Conservation (phyloP, 176 grass and related monocot genomes). For the Stipa capillata region DNA sequence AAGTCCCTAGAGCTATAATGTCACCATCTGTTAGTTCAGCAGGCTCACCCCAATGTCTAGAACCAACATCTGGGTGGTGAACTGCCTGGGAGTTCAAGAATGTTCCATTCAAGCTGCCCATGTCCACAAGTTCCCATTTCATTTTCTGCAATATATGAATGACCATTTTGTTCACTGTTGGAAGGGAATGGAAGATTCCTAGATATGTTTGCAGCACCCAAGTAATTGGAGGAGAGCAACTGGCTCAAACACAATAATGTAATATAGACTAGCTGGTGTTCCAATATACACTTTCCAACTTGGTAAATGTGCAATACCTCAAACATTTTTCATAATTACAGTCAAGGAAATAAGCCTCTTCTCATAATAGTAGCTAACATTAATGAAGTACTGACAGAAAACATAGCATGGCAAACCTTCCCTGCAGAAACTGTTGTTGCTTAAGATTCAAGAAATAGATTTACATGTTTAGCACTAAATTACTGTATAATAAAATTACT, state of each 20-base stretch:
- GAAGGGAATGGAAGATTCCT: neutral
- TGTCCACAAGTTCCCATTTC: constrained; percentile 83
- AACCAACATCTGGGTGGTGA: constrained; percentile 51
- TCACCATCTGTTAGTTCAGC: constrained; percentile 73
- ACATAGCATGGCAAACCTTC: neutral
- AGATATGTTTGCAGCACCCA: neutral
- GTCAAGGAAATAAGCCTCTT: neutral
- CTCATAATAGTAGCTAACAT: neutral
- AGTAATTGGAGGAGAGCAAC: neutral
- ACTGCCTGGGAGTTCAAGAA: constrained; percentile 56
- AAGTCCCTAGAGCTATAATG: constrained; percentile 64
- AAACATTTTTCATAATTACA: constrained; percentile 1
- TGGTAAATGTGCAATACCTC: neutral
- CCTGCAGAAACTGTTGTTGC: neutral
- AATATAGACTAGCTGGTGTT: neutral
- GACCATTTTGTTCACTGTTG: neutral
- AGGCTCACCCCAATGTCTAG: constrained; percentile 55
- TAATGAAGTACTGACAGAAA: neutral
- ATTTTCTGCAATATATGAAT: constrained; percentile 40
- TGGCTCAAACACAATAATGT: neutral
- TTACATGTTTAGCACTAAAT: neutral
- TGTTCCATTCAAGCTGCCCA: constrained; percentile 93
- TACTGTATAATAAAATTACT: neutral
- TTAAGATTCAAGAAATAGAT: neutral
- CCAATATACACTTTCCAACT: neutral